Evolutionary conservation across 257 asterid genomes (phyloP).

Genomic region (Apocynum venetum): DNA sequence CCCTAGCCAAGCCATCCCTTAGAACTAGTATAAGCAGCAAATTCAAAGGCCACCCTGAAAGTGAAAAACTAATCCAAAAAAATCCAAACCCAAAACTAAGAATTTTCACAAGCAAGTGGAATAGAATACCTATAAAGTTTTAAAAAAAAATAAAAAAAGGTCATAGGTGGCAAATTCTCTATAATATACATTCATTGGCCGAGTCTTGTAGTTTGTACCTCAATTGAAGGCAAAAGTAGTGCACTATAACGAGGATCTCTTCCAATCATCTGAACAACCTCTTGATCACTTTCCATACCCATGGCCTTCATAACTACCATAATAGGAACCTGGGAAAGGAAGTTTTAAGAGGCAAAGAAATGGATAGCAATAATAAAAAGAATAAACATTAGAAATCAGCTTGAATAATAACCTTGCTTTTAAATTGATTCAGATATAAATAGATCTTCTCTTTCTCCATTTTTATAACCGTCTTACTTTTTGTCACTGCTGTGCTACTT

Average conservation of each 20-base stretch:
- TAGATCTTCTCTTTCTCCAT: slow-evolving; percentile 89
- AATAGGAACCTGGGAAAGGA: slow-evolving; percentile 70
- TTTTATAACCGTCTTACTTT: slow-evolving; percentile 73
- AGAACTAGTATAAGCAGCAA: neutral
- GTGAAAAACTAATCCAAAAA: neutral
- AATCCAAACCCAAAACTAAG: neutral
- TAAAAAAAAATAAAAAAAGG: slow-evolving; percentile 1
- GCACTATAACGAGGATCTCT: slow-evolving; percentile 92
- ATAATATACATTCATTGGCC: neutral
- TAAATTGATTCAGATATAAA: slow-evolving; percentile 59
- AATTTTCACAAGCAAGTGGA: neutral
- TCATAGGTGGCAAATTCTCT: slow-evolving; percentile 1
- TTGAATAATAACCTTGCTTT: slow-evolving; percentile 50
- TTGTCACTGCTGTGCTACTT: slow-evolving; percentile 67
- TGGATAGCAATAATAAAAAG: slow-evolving; percentile 12
- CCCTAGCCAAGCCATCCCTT: neutral
- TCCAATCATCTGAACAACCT: slow-evolving; percentile 95
- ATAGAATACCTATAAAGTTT: neutral
- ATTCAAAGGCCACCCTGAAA: neutral
- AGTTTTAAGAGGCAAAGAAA: slow-evolving; percentile 5
- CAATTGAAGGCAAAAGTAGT: slow-evolving; percentile 83
- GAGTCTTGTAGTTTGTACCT: slow-evolving; percentile 40
- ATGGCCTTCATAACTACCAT: slow-evolving; percentile 90
- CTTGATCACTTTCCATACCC: slow-evolving; percentile 99
- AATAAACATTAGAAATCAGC: slow-evolving; percentile 7